Conservation (phyloP, 192 early-diverging fungal genomes). For the Coemansia sp. region DNA sequence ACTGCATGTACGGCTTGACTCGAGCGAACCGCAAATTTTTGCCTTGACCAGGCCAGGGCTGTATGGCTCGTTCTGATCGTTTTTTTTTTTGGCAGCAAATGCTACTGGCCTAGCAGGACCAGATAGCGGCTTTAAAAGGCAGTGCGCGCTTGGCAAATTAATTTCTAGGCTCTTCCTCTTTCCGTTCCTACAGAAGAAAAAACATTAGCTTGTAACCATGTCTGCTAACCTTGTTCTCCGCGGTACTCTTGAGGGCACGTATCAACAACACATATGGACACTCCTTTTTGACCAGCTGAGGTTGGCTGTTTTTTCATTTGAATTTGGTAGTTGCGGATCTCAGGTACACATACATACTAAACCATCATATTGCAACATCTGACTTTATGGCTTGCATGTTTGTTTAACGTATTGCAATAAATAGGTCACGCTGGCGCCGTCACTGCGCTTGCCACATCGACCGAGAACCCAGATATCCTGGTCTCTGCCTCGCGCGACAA, state of each 20-base stretch:
- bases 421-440: slow-evolving; percentile 85
- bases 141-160: not conserved
- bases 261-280: slow-evolving; percentile 6
- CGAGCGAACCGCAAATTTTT: slow-evolving; percentile 52
- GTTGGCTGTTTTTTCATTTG: not conserved
- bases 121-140: slow-evolving; percentile 3
- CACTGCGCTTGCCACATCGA: slow-evolving; percentile 96
- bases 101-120: slow-evolving; percentile 1
- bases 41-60: not conserved
- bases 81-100: not conserved
- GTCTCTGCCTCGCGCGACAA: slow-evolving; percentile 98
- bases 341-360: not conserved
- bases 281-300: not conserved
- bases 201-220: slow-evolving; percentile 29
- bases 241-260: slow-evolving; percentile 53
- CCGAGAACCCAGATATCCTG: slow-evolving; percentile 94
- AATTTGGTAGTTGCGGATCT: not conserved
- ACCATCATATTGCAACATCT: not conserved
- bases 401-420: not conserved
- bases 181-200: slow-evolving; percentile 3
- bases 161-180: slow-evolving; percentile 11
- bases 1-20: slow-evolving; percentile 8
- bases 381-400: not conserved
- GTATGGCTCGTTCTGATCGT: slow-evolving; percentile 1
- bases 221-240: slow-evolving; percentile 56